These are phyloP conservation scores for Pseudogymnoascus verrucosus DNA, from an alignment of 2,329 filamentous ascomycete species.

Conservation along the genomic window DNA sequence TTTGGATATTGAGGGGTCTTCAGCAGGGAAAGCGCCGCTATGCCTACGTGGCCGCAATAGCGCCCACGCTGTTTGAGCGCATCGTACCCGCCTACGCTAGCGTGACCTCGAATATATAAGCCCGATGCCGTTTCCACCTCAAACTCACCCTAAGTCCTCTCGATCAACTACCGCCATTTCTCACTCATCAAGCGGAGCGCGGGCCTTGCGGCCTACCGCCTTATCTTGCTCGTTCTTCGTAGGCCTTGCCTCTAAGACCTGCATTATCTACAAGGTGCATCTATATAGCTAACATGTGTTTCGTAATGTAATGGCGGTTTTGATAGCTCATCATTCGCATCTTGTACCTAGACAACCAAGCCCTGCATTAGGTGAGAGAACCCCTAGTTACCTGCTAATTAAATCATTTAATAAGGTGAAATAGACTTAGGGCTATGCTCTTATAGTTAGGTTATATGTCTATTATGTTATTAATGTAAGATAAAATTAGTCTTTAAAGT, in stretches of 20 bases:
- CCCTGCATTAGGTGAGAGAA: neutral
- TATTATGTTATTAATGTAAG: conserved; percentile 12
- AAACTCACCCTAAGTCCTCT: neutral
- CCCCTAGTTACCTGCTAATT: neutral
- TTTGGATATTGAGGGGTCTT: neutral
- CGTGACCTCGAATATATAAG: neutral
- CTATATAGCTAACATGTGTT: neutral
- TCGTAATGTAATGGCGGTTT: neutral
- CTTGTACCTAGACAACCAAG: neutral
- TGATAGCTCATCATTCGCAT: neutral
- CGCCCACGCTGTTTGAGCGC: neutral
- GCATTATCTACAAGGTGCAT: neutral
- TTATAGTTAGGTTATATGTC: conserved; percentile 16
- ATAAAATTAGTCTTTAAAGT: conserved; percentile 12
- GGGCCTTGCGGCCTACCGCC: neutral
- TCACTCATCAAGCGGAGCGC: neutral
- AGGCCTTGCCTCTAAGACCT: neutral
- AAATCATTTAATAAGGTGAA: conserved; percentile 13
- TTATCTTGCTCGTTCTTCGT: neutral
- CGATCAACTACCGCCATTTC: neutral
- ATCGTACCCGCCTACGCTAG: neutral
- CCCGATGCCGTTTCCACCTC: neutral
- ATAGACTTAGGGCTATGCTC: conserved; percentile 16
- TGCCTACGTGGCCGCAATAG: neutral
- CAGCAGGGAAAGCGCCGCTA: neutral